These are phyloP conservation scores for Trametes hirsuta DNA, from an alignment of 1,284 basidiomycete species.

Conservation along the genomic window DNA sequence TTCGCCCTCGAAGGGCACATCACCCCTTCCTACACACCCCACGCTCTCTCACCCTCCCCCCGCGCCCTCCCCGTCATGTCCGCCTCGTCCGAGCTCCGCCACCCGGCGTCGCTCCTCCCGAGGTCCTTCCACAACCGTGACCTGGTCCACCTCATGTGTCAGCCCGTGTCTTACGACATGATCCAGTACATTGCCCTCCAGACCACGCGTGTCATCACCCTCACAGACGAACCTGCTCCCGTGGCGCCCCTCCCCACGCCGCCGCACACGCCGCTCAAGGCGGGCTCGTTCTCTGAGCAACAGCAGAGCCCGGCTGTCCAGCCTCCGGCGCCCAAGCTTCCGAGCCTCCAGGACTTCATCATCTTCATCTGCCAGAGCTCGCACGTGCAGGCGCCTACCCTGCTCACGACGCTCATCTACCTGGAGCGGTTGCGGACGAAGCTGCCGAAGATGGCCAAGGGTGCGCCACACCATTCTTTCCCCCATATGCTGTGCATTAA, in stretches of 20 bases:
- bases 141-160: constrained; percentile 78
- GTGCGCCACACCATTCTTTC: constrained; percentile 43
- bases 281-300: constrained; percentile 40
- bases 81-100: constrained; percentile 27
- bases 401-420: constrained; percentile 93
- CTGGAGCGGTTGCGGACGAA: constrained; percentile 85
- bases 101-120: constrained; percentile 31
- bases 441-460: constrained; percentile 86
- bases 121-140: constrained; percentile 42
- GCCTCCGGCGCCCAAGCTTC: constrained; percentile 40
- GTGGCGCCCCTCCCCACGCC: constrained; percentile 46
- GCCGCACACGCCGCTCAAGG: constrained; percentile 56
- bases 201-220: constrained; percentile 64
- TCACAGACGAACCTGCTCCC: constrained; percentile 49
- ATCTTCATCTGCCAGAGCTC: constrained; percentile 81
- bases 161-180: constrained; percentile 82
- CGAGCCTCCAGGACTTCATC: constrained; percentile 88
- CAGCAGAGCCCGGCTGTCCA: constrained; percentile 31
- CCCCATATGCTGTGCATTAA: neutral
- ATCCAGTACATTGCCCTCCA: constrained; percentile 75
- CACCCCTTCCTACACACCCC: constrained; percentile 28
- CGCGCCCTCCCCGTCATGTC: constrained; percentile 23
- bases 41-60: constrained; percentile 24
- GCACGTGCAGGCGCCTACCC: constrained; percentile 90
- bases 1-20: constrained; percentile 35